phyloP scores from a whole-genome alignment of 495 filamentous ascomycete genomes.

The Aspergillus haitiensis region DNA sequence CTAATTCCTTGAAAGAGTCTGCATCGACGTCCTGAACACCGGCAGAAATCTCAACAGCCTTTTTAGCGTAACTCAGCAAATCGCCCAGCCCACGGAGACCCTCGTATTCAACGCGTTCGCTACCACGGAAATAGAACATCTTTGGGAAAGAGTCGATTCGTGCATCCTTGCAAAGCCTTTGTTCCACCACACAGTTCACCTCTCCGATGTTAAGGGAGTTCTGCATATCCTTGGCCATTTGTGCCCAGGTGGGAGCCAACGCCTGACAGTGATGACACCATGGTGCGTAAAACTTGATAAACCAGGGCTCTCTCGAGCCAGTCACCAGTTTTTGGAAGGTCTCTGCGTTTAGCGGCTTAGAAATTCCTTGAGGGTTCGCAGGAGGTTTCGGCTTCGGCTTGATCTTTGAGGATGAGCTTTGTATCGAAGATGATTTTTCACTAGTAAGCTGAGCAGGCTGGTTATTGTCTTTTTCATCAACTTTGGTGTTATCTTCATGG shows the following conservation, averaged over 20 bases:
- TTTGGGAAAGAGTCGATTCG: constrained; percentile 78
- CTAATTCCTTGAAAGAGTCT: constrained; percentile 74
- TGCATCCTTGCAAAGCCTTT: constrained; percentile 85
- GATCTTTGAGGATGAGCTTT: constrained; percentile 28
- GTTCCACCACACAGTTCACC: constrained; percentile 88
- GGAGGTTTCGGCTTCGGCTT: constrained; percentile 45
- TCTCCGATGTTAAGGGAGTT: constrained; percentile 87
- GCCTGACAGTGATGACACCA: constrained; percentile 97
- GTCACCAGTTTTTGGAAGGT: constrained; percentile 85
- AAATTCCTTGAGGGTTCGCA: constrained; percentile 73
- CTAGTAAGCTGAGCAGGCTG: constrained; percentile 35
- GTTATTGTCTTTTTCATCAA: constrained; percentile 48
- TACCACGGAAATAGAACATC: constrained; percentile 88
- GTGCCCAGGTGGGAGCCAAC: constrained; percentile 84
- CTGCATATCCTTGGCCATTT: constrained; percentile 87
- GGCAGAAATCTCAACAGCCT: constrained; percentile 74
- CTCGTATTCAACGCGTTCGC: constrained; percentile 88
- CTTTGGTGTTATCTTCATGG: constrained; percentile 42
- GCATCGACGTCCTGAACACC: constrained; percentile 79
- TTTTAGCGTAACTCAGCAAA: constrained; percentile 80
- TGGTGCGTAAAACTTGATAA: constrained; percentile 97
- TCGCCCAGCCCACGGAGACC: constrained; percentile 92
- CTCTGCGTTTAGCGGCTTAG: constrained; percentile 75
- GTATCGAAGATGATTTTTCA: constrained; percentile 34
- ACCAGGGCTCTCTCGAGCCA: constrained; percentile 88